A percentile compares a stretch with the other conserved stretches of the same genome.
phyloP scores from a whole-genome alignment of 148 eudicot genomes.

The Camellia japonica region DNA sequence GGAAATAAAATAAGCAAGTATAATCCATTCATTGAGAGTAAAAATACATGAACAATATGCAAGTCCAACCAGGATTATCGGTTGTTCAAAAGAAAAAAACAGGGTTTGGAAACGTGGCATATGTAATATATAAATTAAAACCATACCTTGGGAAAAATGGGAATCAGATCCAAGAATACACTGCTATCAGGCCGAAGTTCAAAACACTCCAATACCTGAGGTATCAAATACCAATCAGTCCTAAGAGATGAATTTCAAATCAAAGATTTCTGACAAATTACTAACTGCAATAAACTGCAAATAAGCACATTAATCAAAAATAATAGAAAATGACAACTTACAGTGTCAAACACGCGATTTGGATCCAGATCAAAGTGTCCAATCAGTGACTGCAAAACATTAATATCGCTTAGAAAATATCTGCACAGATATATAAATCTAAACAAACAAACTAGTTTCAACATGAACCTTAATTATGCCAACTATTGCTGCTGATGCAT shows the following conservation, averaged over 20 bases:
- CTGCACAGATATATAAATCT: slow-evolving; percentile 2
- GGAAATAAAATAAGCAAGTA: neutral
- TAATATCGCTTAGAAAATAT: slow-evolving; percentile 8
- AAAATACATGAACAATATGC: neutral
- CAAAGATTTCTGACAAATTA: neutral
- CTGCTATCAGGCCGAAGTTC: slow-evolving; percentile 82
- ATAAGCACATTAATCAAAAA: neutral
- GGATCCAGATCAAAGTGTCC: slow-evolving; percentile 99
- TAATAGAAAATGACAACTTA: slow-evolving; percentile 41
- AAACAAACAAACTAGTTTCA: slow-evolving; percentile 17
- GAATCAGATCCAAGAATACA: slow-evolving; percentile 83
- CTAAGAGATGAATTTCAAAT: neutral
- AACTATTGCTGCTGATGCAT: slow-evolving; percentile 70
- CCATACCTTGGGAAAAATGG: slow-evolving; percentile 91
- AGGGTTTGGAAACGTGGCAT: neutral
- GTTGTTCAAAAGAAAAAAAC: too few relatives aligned
- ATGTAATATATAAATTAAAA: neutral
- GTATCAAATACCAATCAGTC: slow-evolving; percentile 11
- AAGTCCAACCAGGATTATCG: slow-evolving; percentile 4
- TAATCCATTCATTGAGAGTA: neutral
- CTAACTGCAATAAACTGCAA: neutral
- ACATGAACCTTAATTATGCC: slow-evolving; percentile 82
- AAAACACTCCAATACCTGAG: slow-evolving; percentile 92
- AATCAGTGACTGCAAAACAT: slow-evolving; percentile 77
- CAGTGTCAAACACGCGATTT: slow-evolving; percentile 96